Evolutionary conservation across 2,329 filamentous ascomycete species (phyloP), one percentile per base, ranked within the genome.

Genomic region (Trichoderma breve): DNA sequence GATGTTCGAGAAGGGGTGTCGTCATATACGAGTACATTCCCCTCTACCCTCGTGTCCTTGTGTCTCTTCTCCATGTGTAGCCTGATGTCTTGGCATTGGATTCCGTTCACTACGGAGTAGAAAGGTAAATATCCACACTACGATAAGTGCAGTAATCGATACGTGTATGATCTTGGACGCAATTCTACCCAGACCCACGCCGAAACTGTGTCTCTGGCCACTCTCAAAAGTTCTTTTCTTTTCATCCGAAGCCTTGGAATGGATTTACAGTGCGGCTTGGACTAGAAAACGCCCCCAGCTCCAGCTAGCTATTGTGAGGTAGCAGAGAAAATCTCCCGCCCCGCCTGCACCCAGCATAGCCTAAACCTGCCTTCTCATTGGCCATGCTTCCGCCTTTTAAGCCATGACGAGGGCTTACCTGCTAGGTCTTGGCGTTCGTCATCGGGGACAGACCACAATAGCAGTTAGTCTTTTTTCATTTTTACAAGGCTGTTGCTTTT

Each of bases 271-370:
- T 36, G 36, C 57, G 18, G 39, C 57, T 55, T n/a, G 58, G 24
- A n/a, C 57, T 43, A 28, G 6, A 34, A n/a, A 21, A 24, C 66
- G 39, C 28, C 30, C 6, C 66, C 15, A 12, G 32, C 26, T 2
- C 66, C 24, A 12, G 21, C 26, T 30, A n/a, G 28, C 26, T 21
- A 36, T 30, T 34, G 15, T 9, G 30, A 51, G 21, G n/a, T 21
- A 63, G 47, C n/a, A 60, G 30, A 34, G 58, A 36, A 47, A 61
- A 71, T 71, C 68, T 60, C 68, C 68, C 60, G 58, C 60, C 47
- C 68, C 60, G 55, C 68, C 15, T 43, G 47, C 30, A 57, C 47
- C 58, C 68, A 71, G 57, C 68, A 71, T 11, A 14, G 36, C 12
- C 28, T 24, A 43, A 18, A 8, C 53, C 2, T 11, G 30, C 32